Evolutionary conservation across 2,329 filamentous ascomycete genomes (phyloP).

Genomic region (Lachnellula suecica): DNA sequence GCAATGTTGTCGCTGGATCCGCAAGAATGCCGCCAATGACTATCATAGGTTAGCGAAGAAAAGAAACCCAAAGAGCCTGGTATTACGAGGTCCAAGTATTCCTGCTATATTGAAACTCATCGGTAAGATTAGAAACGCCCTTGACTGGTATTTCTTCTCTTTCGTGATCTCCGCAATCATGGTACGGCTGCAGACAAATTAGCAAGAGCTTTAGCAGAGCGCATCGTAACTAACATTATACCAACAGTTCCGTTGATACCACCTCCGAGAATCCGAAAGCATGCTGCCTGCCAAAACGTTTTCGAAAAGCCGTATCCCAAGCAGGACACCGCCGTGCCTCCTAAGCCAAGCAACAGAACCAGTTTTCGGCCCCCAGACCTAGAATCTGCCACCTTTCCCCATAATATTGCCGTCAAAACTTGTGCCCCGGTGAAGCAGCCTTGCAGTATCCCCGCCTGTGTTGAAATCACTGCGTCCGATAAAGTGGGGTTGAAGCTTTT

Average conservation of each 20-base stretch:
- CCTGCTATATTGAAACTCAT: slow-evolving; percentile 67
- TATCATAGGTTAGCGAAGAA: slow-evolving; percentile 7
- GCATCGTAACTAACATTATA: slow-evolving; percentile 62
- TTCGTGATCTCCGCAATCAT: slow-evolving; percentile 70
- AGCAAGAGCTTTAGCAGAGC: not conserved
- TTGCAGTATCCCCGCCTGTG: slow-evolving; percentile 66
- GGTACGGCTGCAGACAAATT: slow-evolving; percentile 50
- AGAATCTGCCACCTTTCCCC: slow-evolving; percentile 59
- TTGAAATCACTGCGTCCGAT: slow-evolving; percentile 48
- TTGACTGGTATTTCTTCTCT: slow-evolving; percentile 59
- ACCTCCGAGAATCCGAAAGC: slow-evolving; percentile 58
- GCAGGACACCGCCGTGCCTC: slow-evolving; percentile 60
- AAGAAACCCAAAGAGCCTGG: not conserved
- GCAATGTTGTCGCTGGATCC: slow-evolving; percentile 38
- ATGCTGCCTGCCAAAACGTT: slow-evolving; percentile 58
- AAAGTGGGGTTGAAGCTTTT: slow-evolving; percentile 50
- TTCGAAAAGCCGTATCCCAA: slow-evolving; percentile 67
- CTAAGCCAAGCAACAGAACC: slow-evolving; percentile 62
- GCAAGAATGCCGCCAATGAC: slow-evolving; percentile 42
- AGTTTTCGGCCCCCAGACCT: slow-evolving; percentile 55
- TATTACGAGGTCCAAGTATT: slow-evolving; percentile 56
- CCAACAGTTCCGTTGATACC: slow-evolving; percentile 69
- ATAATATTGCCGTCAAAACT: slow-evolving; percentile 65
- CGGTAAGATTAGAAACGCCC: slow-evolving; percentile 41
- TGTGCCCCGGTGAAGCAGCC: slow-evolving; percentile 65